A percentile compares a stretch with the other conserved stretches of the same genome.
phyloP scores from a whole-genome alignment of 164 flowering plant genomes.

The Tinospora cordifolia region DNA sequence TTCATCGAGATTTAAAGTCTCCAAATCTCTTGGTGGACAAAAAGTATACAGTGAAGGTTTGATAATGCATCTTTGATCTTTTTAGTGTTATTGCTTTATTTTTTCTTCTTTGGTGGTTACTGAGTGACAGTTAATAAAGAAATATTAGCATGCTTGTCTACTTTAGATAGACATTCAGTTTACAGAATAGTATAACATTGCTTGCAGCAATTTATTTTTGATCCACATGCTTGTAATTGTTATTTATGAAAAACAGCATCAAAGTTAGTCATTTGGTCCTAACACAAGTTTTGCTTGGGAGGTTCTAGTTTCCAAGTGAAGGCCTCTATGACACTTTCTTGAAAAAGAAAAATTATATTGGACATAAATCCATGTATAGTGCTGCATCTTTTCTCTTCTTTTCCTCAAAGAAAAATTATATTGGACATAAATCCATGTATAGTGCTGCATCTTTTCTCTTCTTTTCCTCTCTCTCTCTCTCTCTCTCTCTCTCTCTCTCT shows the following conservation, averaged over 20 bases:
- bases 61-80: not conserved
- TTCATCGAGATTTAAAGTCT: conserved; percentile 95
- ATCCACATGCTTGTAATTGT: no score
- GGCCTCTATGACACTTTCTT: not conserved
- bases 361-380: not conserved
- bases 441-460: no score
- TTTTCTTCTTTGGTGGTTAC: not conserved
- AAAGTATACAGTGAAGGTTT: conserved; percentile 93
- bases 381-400: no score
- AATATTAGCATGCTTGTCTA: not conserved
- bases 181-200: not conserved
- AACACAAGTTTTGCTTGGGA: not conserved
- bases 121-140: not conserved
- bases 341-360: not conserved
- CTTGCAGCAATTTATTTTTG: not conserved
- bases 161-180: not conserved
- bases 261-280: no score
- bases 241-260: no score
- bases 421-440: not conserved
- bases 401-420: not conserved
- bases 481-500: no score
- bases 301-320: no score
- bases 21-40: conserved; percentile 95
- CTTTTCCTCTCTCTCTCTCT: not conserved
- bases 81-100: not conserved